Evolutionary conservation across 345 rosid genomes (phyloP).

Genomic region (Gossypium bickii): DNA sequence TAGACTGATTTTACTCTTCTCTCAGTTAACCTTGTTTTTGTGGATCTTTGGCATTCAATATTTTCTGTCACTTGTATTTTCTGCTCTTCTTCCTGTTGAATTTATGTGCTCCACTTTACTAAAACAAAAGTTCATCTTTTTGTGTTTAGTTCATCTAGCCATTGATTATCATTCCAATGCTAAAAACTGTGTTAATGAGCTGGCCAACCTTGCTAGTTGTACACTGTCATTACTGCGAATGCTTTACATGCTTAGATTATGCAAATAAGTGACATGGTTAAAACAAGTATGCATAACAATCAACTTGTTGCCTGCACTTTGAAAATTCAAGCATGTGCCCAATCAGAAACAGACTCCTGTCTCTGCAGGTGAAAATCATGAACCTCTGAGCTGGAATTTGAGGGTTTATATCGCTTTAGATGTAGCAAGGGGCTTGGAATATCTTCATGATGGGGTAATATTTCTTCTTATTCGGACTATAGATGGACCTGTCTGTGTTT

Average conservation of each 20-base stretch:
- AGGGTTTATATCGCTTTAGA: conserved; percentile 81
- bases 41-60: conserved; percentile 5
- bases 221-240: not conserved
- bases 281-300: not conserved
- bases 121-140: not conserved
- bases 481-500: not conserved
- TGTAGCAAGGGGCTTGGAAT: conserved; percentile 92
- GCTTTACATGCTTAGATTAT: not conserved
- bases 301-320: not conserved
- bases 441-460: conserved; percentile 97
- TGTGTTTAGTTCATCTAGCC: not conserved
- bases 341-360: not conserved
- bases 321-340: not conserved
- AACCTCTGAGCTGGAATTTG: conserved; percentile 74
- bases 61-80: not conserved
- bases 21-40: not conserved
- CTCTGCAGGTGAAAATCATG: conserved; percentile 52
- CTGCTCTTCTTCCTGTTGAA: not conserved
- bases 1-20: not conserved
- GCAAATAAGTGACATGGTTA: not conserved
- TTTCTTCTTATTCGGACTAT: conserved; percentile 12
- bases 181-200: not conserved
- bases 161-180: not conserved
- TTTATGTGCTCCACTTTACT: not conserved
- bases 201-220: not conserved